Evolutionary conservation across 371 early-diverging fungal genomes (phyloP), one percentile per base, ranked within the genome.

Genomic region (Blastocladiella emersonii): DNA sequence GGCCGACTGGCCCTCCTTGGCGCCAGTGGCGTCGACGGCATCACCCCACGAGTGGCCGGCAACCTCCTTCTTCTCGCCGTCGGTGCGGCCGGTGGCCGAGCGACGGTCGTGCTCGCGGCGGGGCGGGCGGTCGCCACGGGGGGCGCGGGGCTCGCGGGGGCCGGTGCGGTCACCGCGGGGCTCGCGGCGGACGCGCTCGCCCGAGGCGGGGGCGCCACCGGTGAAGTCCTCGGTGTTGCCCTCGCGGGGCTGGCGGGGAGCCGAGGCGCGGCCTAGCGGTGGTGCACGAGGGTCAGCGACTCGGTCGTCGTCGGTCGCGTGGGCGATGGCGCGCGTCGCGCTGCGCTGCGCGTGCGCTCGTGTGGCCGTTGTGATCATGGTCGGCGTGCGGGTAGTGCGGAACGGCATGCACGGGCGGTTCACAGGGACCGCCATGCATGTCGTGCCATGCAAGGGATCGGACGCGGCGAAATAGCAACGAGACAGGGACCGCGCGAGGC

Each of bases 51-150:
- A 84, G 67, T 83, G 78, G 67, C 83, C 83, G 67, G 85, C 78
- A 56, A 75, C 71, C 53, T 78, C 85, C 83, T 91, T 91, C 84
- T 92, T 92, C 59, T 87, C 84, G 66, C 80, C 78, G 71, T 88
- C 90, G 70, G 78, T 76, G 61, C 30, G 23, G 67, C 84, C 90
- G 53, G 85, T 83, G 66, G 79, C 87, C 66, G 80, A 80, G 76
- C 86, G 89, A 68, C 93, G 87, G 72, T 92, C 93, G 72, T 80
- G 85, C 72, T 85, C 83, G 69, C 87, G 77, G n/a, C 81, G 84
- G 25, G 37, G 65, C 64, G 79, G 72, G 61, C 74, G 72, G 63
- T 63, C 65, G 37, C 77, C 70, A 49, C 72, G 74, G 41, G 72
- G 69, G 61, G 61, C 63, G 57, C 71, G 73, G 34, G 73, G 70